Evolutionary conservation across 1,284 basidiomycete genomes (phyloP), one percentile per base, ranked within the genome.

Genomic region (Takashimella tepidaria): DNA sequence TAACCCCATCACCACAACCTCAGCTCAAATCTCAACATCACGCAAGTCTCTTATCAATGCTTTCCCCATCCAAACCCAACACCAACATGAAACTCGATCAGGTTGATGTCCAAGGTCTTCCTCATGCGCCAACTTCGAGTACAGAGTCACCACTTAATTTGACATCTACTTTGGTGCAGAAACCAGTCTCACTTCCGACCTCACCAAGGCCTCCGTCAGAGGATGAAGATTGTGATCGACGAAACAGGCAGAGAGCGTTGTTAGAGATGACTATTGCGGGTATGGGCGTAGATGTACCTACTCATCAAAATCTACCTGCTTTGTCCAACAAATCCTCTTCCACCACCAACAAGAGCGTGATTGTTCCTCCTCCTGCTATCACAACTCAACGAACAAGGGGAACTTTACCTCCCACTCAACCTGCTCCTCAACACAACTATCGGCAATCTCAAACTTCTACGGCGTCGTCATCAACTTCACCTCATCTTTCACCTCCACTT

Each of bases 191-290:
- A 0, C 42, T 63, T 19, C 62, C 64, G 8, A 60, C 61, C 5
- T 61, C 62, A 23, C 66, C 61, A 3, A 31, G 51, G 5, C 60
- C 64, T 8, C 47, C 52, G 1, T 61, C 53, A 37, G 52, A 62
- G 4, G 54, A 59, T 12, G 55, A 54, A 16, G 31, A 37, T 37
- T 16, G 31, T 8, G 59, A 62, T 25, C 48, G 65, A 23, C 45
- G 50, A 21, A 58, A 51, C 4, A 66, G 58, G 50, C 67, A 67
- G 44, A 50, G 60, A 4, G 61, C 62, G 24, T 27, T 70, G 20
- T 54, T 70, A 41, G 68, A 70, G 25, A 60, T 61, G 60, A 67
- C 62, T 2, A 50, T 64, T 6, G 61, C 63, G 19, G 68, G 67
- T 2, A 59, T 67, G 22, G 63, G 57, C 13, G 23, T 57, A 2